Evolutionary conservation across 495 filamentous ascomycete species (phyloP).

Genomic region (Chaetomidium leptoderma): DNA sequence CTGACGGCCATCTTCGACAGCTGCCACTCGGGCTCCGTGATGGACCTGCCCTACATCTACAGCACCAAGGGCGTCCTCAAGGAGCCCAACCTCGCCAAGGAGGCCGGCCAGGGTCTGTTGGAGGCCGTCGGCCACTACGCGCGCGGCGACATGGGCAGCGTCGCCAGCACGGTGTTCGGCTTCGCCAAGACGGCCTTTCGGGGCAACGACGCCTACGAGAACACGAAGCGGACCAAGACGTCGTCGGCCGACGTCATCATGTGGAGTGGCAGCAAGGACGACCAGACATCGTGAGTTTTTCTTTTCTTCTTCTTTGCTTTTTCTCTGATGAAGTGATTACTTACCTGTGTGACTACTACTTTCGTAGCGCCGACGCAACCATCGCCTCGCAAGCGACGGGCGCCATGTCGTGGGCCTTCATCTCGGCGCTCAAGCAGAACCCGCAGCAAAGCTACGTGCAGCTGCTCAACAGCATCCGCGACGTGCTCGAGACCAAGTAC

Average conservation of each 20-base stretch:
- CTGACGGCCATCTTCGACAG: slow-evolving; percentile 97
- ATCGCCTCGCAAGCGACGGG: slow-evolving; percentile 82
- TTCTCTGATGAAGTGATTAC: background rate
- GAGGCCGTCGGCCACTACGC: slow-evolving; percentile 79
- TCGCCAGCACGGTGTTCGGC: slow-evolving; percentile 66
- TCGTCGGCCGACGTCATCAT: slow-evolving; percentile 95
- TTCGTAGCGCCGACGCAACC: slow-evolving; percentile 54
- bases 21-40: slow-evolving; percentile 93
- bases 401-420: slow-evolving; percentile 96
- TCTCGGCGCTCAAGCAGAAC: slow-evolving; percentile 83
- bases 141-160: slow-evolving; percentile 73
- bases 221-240: slow-evolving; percentile 82
- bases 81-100: slow-evolving; percentile 94
- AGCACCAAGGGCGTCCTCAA: slow-evolving; percentile 93
- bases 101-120: slow-evolving; percentile 86
- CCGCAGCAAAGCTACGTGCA: slow-evolving; percentile 95
- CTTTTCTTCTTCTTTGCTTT: slow-evolving; percentile 13
- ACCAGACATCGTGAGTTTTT: slow-evolving; percentile 76
- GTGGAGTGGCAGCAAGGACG: slow-evolving; percentile 95
- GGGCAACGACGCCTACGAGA: slow-evolving; percentile 79
- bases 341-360: background rate
- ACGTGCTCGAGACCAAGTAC: slow-evolving; percentile 81
- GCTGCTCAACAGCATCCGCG: slow-evolving; percentile 88
- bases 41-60: slow-evolving; percentile 96
- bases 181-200: slow-evolving; percentile 85